Conservation (phyloP, 441 rosid genomes). For the Syzygium syzygioides region DNA sequence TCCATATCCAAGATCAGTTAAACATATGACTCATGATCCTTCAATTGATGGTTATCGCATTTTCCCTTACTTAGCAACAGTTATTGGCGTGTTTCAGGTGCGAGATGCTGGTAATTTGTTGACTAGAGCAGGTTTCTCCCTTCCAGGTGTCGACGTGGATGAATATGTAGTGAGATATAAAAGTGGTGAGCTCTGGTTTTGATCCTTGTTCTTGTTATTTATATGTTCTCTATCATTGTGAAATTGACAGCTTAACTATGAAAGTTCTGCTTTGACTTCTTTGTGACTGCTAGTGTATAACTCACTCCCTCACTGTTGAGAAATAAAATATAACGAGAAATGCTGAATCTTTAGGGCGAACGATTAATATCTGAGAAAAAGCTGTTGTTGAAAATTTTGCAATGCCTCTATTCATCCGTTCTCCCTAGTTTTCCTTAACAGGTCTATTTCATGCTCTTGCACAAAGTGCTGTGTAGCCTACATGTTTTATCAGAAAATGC, state of each 20-base stretch:
- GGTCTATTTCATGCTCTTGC: neutral
- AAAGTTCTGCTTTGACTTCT: neutral
- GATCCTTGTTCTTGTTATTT: neutral
- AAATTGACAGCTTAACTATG: neutral
- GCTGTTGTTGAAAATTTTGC: neutral
- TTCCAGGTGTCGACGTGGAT: constrained; percentile 94
- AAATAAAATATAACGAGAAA: neutral
- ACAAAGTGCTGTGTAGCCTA: neutral
- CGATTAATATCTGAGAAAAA: neutral
- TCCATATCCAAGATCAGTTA: neutral
- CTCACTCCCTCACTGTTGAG: neutral
- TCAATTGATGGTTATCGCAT: neutral
- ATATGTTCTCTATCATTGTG: neutral
- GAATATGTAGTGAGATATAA: constrained; percentile 82
- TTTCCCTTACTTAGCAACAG: neutral
- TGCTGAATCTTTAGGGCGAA: neutral
- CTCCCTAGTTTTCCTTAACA: neutral
- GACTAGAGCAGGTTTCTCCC: constrained; percentile 91
- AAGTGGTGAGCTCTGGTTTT: constrained; percentile 45
- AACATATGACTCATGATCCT: neutral
- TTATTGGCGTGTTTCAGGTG: constrained; percentile 38
- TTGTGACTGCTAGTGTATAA: neutral
- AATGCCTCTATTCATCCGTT: neutral
- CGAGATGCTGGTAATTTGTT: constrained; percentile 97
- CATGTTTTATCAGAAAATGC: neutral